Conservation (phyloP, 2,329 filamentous ascomycete genomes). For the Xylariaceae sp. region DNA sequence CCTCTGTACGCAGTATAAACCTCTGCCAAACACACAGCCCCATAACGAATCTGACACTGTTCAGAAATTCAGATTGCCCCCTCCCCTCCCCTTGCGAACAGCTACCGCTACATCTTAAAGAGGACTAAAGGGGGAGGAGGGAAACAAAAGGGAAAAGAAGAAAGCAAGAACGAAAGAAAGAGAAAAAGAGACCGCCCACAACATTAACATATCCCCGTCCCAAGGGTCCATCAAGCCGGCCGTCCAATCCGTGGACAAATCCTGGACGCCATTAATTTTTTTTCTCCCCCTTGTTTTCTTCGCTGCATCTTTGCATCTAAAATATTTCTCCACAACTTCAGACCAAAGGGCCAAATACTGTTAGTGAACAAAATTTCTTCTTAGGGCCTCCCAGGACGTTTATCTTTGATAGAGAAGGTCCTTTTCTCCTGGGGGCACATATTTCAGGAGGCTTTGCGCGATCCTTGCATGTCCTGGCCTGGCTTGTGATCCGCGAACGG, state of each 20-base stretch:
- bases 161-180: not conserved
- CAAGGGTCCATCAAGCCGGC: not conserved
- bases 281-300: not conserved
- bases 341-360: not conserved
- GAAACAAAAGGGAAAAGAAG: conserved; percentile 1
- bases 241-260: conserved; percentile 2
- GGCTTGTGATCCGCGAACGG: conserved; percentile 30
- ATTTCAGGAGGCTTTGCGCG: not conserved
- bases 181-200: conserved; percentile 3
- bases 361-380: not conserved
- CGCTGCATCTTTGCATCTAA: not conserved
- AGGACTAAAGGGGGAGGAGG: not conserved
- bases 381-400: not conserved
- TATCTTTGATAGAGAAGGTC: not conserved
- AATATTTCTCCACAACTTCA: not conserved
- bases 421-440: not conserved
- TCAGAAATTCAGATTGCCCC: not conserved
- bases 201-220: conserved; percentile 1
- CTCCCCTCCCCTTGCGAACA: not conserved
- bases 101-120: not conserved
- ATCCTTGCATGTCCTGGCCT: conserved; percentile 19
- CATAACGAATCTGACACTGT: too few relatives aligned
- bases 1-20: too few relatives aligned
- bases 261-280: not conserved
- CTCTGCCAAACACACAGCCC: too few relatives aligned